Evolutionary conservation across 2,329 filamentous ascomycete species (phyloP), one percentile per base, ranked within the genome.

Genomic region (Macrophomina pseudophaseolina): DNA sequence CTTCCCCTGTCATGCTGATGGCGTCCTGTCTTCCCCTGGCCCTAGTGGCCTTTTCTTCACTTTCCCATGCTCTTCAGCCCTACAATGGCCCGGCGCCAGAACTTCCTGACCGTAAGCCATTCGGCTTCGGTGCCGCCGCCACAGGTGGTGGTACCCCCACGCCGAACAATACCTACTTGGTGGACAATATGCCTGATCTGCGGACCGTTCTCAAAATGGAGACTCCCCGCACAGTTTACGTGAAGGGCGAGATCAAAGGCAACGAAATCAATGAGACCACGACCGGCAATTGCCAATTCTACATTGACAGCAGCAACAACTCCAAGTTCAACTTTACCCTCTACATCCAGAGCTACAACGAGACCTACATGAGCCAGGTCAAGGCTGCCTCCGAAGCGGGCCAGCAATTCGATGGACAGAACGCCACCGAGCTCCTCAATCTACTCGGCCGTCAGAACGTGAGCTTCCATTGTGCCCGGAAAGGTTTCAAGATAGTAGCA

Each of bases 161-260:
- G 18, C 18, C 48, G 8, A 64, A 64, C 35, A 64, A 64, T 35
- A 64, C 60, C 12, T 64, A 44, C 14, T 18, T 64, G 48, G 60
- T 64, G 18, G 60, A 64, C 48, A 64, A 64, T 33, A 64, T 64
- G 60, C 60, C 60, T 11, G 60, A 64, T 16, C 48, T 64, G 60
- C 60, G 60, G 35, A 23, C 46, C 18, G 60, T 44, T 23, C 23
- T 64, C 35, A 64, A 64, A 23, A 52, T 64, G 60, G 60, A 64
- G 28, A 33, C 60, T 8, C 60, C 60, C 48, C 60, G 60, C 48
- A 53, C 49, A 14, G 60, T 64, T 7, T 64, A 64, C 35, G 48
- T 64, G 18, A 64, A 64, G 60, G 60, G 60, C 35, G 60, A 64
- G 28, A 64, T 64, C 60, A 44, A 32, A 4, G 60, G 60, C 60